Conservation (phyloP, 176 grass and related monocot genomes). For the Musa itinerans region DNA sequence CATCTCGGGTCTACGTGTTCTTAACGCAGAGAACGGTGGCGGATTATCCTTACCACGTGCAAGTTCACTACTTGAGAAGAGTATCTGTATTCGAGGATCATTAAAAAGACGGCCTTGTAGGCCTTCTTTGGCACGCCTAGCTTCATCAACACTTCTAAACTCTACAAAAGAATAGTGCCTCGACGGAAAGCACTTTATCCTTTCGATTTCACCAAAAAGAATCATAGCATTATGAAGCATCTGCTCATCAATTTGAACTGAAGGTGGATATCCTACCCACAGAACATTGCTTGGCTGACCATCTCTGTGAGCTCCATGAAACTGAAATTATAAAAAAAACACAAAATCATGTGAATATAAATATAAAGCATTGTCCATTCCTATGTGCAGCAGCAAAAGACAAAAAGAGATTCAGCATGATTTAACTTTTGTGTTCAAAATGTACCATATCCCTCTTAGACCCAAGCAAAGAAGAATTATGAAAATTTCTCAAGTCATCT, state of each 20-base stretch:
- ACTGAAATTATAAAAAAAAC: slow-evolving; percentile 21
- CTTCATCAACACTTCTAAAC: slow-evolving; percentile 60
- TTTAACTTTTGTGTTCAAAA: neutral
- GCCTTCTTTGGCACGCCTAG: slow-evolving; percentile 70
- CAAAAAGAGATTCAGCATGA: neutral
- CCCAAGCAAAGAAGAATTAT: slow-evolving; percentile 31
- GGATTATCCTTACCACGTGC: slow-evolving; percentile 30
- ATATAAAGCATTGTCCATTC: neutral
- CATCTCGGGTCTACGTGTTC: slow-evolving; percentile 29
- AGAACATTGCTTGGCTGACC: slow-evolving; percentile 67
- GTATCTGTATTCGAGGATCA: slow-evolving; percentile 66
- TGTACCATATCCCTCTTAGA: slow-evolving; percentile 26
- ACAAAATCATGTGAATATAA: slow-evolving; percentile 8
- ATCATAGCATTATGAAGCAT: slow-evolving; percentile 68
- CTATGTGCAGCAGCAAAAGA: slow-evolving; percentile 1
- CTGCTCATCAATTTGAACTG: slow-evolving; percentile 58
- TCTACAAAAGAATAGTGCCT: slow-evolving; percentile 86
- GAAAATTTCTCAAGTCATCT: slow-evolving; percentile 35
- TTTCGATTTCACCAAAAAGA: slow-evolving; percentile 64
- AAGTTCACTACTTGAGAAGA: slow-evolving; percentile 60
- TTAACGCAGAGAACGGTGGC: slow-evolving; percentile 22
- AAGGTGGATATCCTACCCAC: slow-evolving; percentile 70
- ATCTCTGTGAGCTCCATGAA: slow-evolving; percentile 40
- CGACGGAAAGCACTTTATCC: slow-evolving; percentile 52
- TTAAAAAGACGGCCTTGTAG: slow-evolving; percentile 84